phyloP scores from a whole-genome alignment of 306 rosid species.

The Trifolium dubium region DNA sequence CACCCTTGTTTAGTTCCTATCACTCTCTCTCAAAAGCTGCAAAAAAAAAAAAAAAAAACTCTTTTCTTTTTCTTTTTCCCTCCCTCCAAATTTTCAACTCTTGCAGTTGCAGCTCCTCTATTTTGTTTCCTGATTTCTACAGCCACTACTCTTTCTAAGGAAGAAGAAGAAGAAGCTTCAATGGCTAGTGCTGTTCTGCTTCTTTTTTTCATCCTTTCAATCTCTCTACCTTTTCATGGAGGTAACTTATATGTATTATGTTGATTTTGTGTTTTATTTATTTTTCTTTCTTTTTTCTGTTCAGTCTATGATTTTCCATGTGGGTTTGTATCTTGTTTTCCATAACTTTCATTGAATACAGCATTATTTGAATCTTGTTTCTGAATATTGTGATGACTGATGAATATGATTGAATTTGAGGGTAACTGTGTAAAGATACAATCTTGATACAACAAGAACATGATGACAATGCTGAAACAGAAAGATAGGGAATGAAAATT shows the following conservation, averaged over 20 bases:
- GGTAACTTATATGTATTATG: constrained; percentile 47
- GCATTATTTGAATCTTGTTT: not conserved
- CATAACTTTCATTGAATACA: not conserved
- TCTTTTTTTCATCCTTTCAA: constrained; percentile 50
- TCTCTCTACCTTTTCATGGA: constrained; percentile 59
- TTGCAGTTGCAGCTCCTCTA: constrained; percentile 1
- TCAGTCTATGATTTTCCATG: not conserved
- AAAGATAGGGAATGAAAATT: constrained; percentile 24
- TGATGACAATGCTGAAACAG: constrained; percentile 29
- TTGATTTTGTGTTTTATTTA: not conserved
- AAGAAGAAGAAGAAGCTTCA: constrained; percentile 12
- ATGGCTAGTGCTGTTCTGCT: constrained; percentile 65
- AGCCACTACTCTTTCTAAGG: constrained; percentile 24
- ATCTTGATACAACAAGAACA: constrained; percentile 23
- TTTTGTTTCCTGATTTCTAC: constrained; percentile 36
- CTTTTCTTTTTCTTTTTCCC: constrained; percentile 36
- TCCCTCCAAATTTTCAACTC: constrained; percentile 17
- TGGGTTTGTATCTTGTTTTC: constrained; percentile 6
- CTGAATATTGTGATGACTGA: not conserved
- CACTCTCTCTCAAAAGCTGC: not conserved
- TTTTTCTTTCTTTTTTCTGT: not conserved
- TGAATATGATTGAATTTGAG: not conserved
- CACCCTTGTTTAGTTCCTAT: not conserved
- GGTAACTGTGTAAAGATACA: not conserved
- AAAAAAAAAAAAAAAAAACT: not conserved